These are phyloP conservation scores for Phyllosticta capitalensis DNA, from an alignment of 2,329 filamentous ascomycete genomes.

Conservation along the genomic window DNA sequence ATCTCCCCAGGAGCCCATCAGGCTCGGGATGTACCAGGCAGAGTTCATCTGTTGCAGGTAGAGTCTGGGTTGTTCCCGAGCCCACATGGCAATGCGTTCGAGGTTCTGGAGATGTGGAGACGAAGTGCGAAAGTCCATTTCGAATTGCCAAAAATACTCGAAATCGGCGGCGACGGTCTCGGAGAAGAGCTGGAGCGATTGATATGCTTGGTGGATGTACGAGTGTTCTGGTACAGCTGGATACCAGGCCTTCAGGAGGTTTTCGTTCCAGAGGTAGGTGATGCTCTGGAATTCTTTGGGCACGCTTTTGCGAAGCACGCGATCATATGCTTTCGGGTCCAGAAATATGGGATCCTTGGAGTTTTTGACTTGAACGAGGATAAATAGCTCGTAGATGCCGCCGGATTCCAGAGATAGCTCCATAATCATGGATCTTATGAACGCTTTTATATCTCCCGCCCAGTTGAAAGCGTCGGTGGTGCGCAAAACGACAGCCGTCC, in stretches of 20 bases:
- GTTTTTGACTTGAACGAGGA: conserved; percentile 44
- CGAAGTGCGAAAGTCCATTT: conserved; percentile 69
- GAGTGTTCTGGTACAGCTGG: conserved; percentile 33
- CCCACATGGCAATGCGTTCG: conserved; percentile 50
- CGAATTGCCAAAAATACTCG: conserved; percentile 76
- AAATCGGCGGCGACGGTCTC: conserved; percentile 64
- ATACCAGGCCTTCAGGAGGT: conserved; percentile 40
- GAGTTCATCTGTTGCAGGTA: conserved; percentile 50
- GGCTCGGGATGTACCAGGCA: conserved; percentile 44
- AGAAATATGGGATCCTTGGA: conserved; percentile 48
- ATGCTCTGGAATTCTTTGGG: conserved; percentile 63
- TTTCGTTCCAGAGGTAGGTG: conserved; percentile 65
- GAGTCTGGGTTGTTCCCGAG: conserved; percentile 45
- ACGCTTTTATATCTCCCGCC: conserved; percentile 35
- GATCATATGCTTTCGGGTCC: conserved; percentile 49
- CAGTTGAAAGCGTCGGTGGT: conserved; percentile 38
- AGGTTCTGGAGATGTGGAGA: conserved; percentile 76
- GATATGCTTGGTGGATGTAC: conserved; percentile 48
- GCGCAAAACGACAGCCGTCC: conserved; percentile 36
- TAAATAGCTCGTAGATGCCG: conserved; percentile 39
- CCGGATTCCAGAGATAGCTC: conserved; percentile 38
- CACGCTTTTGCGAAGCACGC: conserved; percentile 51
- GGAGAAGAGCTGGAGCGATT: conserved; percentile 66
- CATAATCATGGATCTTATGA: conserved; percentile 37
- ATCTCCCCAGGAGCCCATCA: conserved; percentile 41